Base-by-base conservation (phyloP, 371 early-diverging fungal genomes). In the Mucor irregularis region DNA sequence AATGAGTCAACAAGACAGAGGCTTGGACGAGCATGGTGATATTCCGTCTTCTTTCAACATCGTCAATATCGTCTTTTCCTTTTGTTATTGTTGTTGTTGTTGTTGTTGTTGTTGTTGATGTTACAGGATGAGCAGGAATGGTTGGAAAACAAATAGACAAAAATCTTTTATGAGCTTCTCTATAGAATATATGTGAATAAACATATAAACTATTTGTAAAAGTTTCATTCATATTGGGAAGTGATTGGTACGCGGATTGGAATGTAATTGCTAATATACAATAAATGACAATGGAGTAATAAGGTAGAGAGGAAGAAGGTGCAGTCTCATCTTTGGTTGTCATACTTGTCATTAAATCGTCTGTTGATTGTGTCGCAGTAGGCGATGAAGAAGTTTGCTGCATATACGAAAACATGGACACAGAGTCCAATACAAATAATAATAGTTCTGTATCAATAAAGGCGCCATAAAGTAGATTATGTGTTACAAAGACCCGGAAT, bases 1-100 rank as follows among this genome's bases (percentile, higher is more conserved):
- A 77, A 38, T 77, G 77, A 10, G 68, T 44, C 5, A 77, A 57
- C 3, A 77, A 39, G 8, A 77, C 53, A 14, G 77, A 46, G 0
- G 66, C 56, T 8, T 64, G 66, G 1, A 59, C 25, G 0, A 77
- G 16, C 4, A 53, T 14, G 21, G 62, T 24, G 14, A 42, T 5
- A 21, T 60, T 37, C 35, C 24, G 33, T 49, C 35, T 22, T 2
- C 40, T 39, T 25, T n/a, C 16, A n/a, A n/a, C n/a, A n/a, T n/a
- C n/a, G n/a, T n/a, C n/a, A n/a, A n/a, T n/a, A n/a, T n/a, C n/a
- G 3, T 24, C 8, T 39, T 16, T 16, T 4, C 8, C 8, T 16
- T 39, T 21, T 31, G 14, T 21, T 21, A 35, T 24, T 1, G 30
- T 21, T 21, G 31, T 19, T 11, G 49, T 26, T 5, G 25, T 28